Conservation (phyloP, 192 early-diverging fungal species). For the Cladochytrium replicatum region DNA sequence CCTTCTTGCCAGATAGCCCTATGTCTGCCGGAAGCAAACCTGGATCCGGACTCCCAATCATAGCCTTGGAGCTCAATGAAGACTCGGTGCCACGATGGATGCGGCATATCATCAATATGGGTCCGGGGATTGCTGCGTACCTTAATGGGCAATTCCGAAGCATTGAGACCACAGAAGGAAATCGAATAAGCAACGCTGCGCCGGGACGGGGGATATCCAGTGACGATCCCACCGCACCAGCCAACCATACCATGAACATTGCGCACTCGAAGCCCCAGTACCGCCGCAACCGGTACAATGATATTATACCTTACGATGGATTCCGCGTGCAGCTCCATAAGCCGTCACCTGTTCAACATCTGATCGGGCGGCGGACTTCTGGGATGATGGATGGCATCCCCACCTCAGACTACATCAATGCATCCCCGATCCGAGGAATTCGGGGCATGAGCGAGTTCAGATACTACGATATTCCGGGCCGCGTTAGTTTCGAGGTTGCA, state of each 20-base stretch:
- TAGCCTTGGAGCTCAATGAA: constrained; percentile 3
- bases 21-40: constrained; percentile 16
- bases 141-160: constrained; percentile 6
- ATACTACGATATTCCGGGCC: not conserved
- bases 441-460: not conserved
- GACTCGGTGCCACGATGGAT: constrained; percentile 12
- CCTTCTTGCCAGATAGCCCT: constrained; percentile 8
- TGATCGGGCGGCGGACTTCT: not conserved
- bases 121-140: not conserved
- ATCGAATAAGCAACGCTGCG: constrained; percentile 2
- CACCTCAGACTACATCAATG: constrained; percentile 71
- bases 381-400: not conserved
- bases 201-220: not conserved
- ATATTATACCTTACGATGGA: constrained; percentile 44
- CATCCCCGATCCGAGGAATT: constrained; percentile 28
- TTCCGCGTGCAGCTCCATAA: constrained; percentile 24
- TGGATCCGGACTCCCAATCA: constrained; percentile 4
- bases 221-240: constrained; percentile 1
- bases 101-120: constrained; percentile 2
- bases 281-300: constrained; percentile 28
- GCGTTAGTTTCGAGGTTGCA: not conserved
- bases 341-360: constrained; percentile 4
- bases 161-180: constrained; percentile 4
- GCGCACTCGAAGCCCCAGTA: constrained; percentile 1
- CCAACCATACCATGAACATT: constrained; percentile 2